Base-by-base conservation (phyloP, 2,329 filamentous ascomycete species). In the Xylaria sp. region DNA sequence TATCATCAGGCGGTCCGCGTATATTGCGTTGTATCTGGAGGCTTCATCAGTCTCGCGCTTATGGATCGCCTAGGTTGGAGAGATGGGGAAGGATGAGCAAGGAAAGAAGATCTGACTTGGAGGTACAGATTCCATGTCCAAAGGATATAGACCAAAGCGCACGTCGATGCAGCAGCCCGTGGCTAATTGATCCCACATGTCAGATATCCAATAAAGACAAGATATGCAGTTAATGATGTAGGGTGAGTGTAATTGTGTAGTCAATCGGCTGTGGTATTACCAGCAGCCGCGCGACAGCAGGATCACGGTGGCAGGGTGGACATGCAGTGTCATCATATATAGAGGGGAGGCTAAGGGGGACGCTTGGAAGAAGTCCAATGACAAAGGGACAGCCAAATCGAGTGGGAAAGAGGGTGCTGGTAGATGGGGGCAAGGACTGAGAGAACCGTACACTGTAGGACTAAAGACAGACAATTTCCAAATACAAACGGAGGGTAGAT, bases 11-110 rank as follows among this genome's bases (percentile, higher is more conserved):
- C 50, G 50, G 34, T 9, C 28, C 34, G 61, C 62, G 12, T 61
- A 20, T 59, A 39, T 58, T 44, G 39, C 34, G 63, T 66, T 23
- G 63, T 64, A 55, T 48, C 71, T 72, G 20, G 48, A 58, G 52
- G 57, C 44, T 54, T 25, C 20, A 61, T 72, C 56, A 70, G 70
- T 63, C 3, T 58, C 58, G 34, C 18, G 44, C 37, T 34, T 37
- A n/a, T 13, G 10, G 25, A 12, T 39, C 46, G 10, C 20, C 31
- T 54, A 48, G 9, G 25, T 12, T 56, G 7, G 28, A 50, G 34
- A 59, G 23, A 18, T 44, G 54, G 34, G 41, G 13, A 34, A 12
- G 18, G 39, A 63, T 44, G 48, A 56, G 50, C 7, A 18, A 52
- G 46, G 37, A 50, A 39, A n/a, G 23, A 28, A 48, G 41, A 34